Conservation (phyloP, 2,329 filamentous ascomycete genomes). For the Ophiostoma fasciatum region DNA sequence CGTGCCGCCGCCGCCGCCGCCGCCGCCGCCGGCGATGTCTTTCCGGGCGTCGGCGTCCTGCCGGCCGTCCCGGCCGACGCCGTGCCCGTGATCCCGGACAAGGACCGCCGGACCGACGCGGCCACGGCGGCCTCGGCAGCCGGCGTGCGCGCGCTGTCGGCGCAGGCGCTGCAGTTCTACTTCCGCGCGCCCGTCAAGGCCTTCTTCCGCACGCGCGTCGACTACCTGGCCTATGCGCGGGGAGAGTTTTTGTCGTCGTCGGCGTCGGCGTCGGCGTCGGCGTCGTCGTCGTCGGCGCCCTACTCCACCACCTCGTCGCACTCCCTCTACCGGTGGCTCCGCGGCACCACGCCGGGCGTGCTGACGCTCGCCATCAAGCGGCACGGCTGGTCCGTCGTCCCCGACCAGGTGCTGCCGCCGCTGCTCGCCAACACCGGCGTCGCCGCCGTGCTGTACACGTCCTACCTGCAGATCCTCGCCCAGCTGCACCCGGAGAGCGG, state of each 20-base stretch:
- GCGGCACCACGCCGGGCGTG: constrained; percentile 54
- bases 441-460: constrained; percentile 60
- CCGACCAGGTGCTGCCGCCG: constrained; percentile 63
- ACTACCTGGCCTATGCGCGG: constrained; percentile 54
- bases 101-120: constrained; percentile 36
- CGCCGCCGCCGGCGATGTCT: too few relatives aligned
- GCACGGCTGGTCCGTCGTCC: constrained; percentile 61
- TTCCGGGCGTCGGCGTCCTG: constrained; percentile 30
- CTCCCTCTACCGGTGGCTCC: constrained; percentile 34
- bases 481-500: constrained; percentile 49
- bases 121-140: constrained; percentile 69
- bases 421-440: constrained; percentile 60
- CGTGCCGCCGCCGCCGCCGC: too few relatives aligned
- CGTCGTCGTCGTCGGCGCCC: constrained; percentile 4
- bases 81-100: constrained; percentile 23
- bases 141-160: constrained; percentile 67
- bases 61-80: constrained; percentile 27
- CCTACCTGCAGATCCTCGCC: constrained; percentile 56
- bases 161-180: constrained; percentile 77
- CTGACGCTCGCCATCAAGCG: constrained; percentile 50
- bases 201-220: constrained; percentile 80
- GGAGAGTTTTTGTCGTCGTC: too few relatives aligned
- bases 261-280: constrained; percentile 17
- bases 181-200: constrained; percentile 84
- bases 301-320: constrained; percentile 20